Conservation (phyloP, 805 yeast genomes). For the Schwanniomyces polymorphus region DNA sequence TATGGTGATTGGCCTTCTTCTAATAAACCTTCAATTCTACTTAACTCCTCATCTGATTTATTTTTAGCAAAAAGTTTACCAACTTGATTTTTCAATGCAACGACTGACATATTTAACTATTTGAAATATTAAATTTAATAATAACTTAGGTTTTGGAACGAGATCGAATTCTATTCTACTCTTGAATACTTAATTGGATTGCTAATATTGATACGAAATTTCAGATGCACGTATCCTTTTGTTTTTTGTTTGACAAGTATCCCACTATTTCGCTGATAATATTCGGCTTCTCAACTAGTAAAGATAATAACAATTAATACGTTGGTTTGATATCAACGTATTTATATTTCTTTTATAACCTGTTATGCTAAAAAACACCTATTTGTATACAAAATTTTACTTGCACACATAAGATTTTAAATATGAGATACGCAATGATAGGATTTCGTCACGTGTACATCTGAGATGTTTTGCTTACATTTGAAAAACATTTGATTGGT, state of each 20-base stretch:
- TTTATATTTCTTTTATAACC: not conserved
- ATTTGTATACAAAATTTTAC: not conserved
- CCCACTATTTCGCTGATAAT: not conserved
- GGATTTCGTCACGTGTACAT: not conserved
- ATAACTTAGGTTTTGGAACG: no score
- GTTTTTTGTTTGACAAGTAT: no score
- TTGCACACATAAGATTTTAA: not conserved
- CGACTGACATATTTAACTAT: slow-evolving; percentile 22
- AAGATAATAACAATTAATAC: not conserved
- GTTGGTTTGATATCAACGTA: not conserved
- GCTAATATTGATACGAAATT: no score
- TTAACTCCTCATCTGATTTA: slow-evolving; percentile 30
- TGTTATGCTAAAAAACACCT: not conserved
- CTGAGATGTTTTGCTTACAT: not conserved
- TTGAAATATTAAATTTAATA: not conserved
- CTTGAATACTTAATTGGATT: no score
- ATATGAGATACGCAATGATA: not conserved
- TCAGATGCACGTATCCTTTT: no score
- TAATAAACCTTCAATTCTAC: slow-evolving; percentile 28
- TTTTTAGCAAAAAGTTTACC: slow-evolving; percentile 20
- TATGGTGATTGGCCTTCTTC: slow-evolving; percentile 35
- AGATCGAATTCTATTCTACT: no score
- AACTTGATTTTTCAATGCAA: slow-evolving; percentile 37
- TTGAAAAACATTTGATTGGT: not conserved
- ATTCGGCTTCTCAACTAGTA: not conserved